Base-by-base conservation (phyloP, 352 stramenopile species). In the Phytophthora colocasiae region DNA sequence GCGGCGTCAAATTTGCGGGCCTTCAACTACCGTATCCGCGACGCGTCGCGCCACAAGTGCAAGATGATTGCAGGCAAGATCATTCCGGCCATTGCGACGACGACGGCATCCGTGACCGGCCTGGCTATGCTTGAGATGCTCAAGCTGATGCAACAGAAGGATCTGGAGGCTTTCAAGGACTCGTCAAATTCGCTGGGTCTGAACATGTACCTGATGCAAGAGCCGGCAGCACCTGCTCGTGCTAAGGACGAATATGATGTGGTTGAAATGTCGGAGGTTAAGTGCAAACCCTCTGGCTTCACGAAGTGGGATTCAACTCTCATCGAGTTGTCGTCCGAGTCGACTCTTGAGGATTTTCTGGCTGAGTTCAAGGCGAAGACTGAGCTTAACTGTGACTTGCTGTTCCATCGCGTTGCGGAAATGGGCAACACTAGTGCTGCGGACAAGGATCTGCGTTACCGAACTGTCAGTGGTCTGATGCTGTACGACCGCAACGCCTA, bases 31-130 rank as follows among this genome's bases (percentile, higher is more conserved):
- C 85, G 87, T 52, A 95, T 95, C 56, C 85, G 81, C 53, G 73
- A 91, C 63, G 85, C 86, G 27, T 91, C 85, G 12, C 87, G 87
- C 38, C 87, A 95, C 74, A 95, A 93, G 62, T 93, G 97, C 72
- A 99, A 99, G 82, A 98, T 98, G 71, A 99, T 99, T 66, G 98
- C 98, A 8, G 98, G 98, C 44, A 99, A 99, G 77, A 99, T 99
- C 67, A 99, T 99, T 65, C 97, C 97, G 14, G 98, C 98, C 24
- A 99, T 99, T 82, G 97, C 98, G 14, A 99, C 98, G n/a, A 99
- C 98, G 9, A 99, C 99, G 72, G 98, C 98, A 15, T 99, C 99
- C 50, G 97, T 99, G 48, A 98, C 97, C 2, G 98, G 97, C 8
- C 75, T 99, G 50, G 96, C 99, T 70, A 98, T 99, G 70, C 63